A percentile compares a stretch with the other conserved stretches of the same genome.
Evolutionary conservation across 106 monocot genomes (phyloP).

Genomic region (Dendrobium officinale): DNA sequence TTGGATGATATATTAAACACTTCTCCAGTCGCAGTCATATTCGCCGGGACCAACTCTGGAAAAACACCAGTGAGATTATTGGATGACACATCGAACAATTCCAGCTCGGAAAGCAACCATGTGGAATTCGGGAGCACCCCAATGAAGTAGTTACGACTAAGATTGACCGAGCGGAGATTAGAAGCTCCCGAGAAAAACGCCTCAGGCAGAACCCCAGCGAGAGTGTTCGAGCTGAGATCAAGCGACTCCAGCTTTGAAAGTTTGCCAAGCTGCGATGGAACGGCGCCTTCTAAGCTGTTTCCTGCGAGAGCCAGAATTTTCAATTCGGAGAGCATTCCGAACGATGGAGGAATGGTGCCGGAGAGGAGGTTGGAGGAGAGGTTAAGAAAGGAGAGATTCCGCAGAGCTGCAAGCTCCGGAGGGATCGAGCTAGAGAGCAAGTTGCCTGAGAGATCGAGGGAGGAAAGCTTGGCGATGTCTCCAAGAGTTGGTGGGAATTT

Average conservation of each 20-base stretch:
- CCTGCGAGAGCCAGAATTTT: background rate
- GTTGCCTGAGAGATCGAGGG: background rate
- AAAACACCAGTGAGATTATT: conserved; percentile 35
- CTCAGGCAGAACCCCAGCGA: conserved; percentile 6
- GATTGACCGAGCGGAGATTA: conserved; percentile 1
- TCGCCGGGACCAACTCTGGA: conserved; percentile 11
- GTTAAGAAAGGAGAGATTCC: conserved; percentile 1
- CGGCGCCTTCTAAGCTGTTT: conserved; percentile 8
- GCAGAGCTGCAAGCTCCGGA: background rate
- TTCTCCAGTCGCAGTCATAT: conserved; percentile 8
- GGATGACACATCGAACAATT: conserved; percentile 20
- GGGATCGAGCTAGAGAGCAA: conserved; percentile 1
- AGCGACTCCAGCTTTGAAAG: conserved; percentile 1
- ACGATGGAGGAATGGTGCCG: conserved; percentile 2
- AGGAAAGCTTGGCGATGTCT: background rate
- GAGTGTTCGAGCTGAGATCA: conserved; percentile 11
- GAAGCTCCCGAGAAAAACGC: conserved; percentile 11
- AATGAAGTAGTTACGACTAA: conserved; percentile 27
- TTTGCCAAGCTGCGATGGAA: conserved; percentile 9
- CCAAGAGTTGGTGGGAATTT: background rate
- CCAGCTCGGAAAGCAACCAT: conserved; percentile 10
- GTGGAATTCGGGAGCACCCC: conserved; percentile 16
- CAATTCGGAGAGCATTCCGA: background rate
- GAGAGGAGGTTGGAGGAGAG: conserved; percentile 2
- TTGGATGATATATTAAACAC: conserved; percentile 54